phyloP scores from a whole-genome alignment of 352 stramenopile genomes.

The Peronospora destructor region DNA sequence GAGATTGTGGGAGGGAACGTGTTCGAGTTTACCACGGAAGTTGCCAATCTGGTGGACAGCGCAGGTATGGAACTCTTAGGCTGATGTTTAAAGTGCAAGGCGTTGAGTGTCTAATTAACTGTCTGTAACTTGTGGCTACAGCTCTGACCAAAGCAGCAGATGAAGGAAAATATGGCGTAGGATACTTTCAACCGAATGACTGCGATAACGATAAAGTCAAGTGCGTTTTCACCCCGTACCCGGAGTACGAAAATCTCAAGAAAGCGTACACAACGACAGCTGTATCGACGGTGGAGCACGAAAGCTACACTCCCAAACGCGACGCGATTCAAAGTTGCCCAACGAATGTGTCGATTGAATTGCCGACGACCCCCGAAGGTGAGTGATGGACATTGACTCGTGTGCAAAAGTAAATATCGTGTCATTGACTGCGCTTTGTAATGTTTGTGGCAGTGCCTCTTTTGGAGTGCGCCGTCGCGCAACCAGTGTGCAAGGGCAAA shows the following conservation, averaged over 20 bases:
- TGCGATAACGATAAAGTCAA: conserved; percentile 53
- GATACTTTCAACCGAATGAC: conserved; percentile 60
- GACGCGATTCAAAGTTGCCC: conserved; percentile 40
- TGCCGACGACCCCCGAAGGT: conserved; percentile 35
- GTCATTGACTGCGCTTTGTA: neutral
- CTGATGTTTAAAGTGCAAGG: neutral
- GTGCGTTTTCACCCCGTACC: conserved; percentile 63
- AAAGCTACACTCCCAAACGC: conserved; percentile 33
- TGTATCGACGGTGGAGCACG: conserved; percentile 41
- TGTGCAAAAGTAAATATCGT: conserved; percentile 17
- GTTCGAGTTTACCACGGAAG: too few relatives aligned
- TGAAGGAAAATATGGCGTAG: conserved; percentile 60
- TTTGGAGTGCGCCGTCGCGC: conserved; percentile 1
- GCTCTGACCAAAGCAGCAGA: conserved; percentile 41
- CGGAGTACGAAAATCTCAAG: conserved; percentile 68
- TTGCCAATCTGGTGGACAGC: conserved; percentile 18
- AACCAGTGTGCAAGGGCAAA: conserved; percentile 5
- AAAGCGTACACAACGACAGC: conserved; percentile 63
- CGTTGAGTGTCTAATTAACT: too few relatives aligned
- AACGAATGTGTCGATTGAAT: conserved; percentile 24
- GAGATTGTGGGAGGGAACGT: too few relatives aligned
- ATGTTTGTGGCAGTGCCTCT: neutral
- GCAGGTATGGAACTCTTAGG: conserved; percentile 10
- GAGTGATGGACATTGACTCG: neutral
- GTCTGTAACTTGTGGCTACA: conserved; percentile 2